These are phyloP conservation scores for Hypoxylon fragiforme DNA, from an alignment of 495 filamentous ascomycete species.

Conservation along the genomic window DNA sequence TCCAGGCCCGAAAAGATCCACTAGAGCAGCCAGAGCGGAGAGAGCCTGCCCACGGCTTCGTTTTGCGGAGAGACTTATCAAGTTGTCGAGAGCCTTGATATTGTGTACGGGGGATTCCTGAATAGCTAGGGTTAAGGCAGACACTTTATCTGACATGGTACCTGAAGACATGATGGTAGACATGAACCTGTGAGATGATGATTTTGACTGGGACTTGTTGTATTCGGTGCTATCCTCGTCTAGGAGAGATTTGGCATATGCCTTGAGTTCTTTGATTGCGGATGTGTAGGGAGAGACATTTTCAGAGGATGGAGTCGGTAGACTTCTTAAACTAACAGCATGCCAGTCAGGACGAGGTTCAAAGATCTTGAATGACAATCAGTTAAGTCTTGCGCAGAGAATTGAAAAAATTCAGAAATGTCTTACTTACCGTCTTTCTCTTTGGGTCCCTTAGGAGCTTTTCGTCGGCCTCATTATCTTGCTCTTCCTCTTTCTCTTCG, in stretches of 20 bases:
- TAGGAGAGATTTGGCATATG: constrained; percentile 72
- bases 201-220: constrained; percentile 57
- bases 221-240: constrained; percentile 68
- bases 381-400: constrained; percentile 18
- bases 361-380: constrained; percentile 59
- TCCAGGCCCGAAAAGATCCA: constrained; percentile 90
- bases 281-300: constrained; percentile 56
- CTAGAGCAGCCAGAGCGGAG: constrained; percentile 85
- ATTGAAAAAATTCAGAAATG: constrained; percentile 20
- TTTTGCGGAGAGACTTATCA: constrained; percentile 80
- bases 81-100: constrained; percentile 79
- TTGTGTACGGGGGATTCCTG: constrained; percentile 97
- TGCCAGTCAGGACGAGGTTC: constrained; percentile 87
- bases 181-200: constrained; percentile 90
- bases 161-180: constrained; percentile 95
- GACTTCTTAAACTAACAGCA: constrained; percentile 60
- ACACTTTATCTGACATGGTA: constrained; percentile 95
- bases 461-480: constrained; percentile 21
- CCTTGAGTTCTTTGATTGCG: constrained; percentile 71
- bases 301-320: constrained; percentile 52
- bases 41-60: constrained; percentile 91
- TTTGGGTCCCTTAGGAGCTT: constrained; percentile 23
- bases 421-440: constrained; percentile 50
- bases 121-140: constrained; percentile 86
- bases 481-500: constrained; percentile 31